Percentiles rank a stretch among this genome's conserved stretches.
Evolutionary conservation across 2,329 filamentous ascomycete species (phyloP).

Genomic region (Xylaria arbuscula): DNA sequence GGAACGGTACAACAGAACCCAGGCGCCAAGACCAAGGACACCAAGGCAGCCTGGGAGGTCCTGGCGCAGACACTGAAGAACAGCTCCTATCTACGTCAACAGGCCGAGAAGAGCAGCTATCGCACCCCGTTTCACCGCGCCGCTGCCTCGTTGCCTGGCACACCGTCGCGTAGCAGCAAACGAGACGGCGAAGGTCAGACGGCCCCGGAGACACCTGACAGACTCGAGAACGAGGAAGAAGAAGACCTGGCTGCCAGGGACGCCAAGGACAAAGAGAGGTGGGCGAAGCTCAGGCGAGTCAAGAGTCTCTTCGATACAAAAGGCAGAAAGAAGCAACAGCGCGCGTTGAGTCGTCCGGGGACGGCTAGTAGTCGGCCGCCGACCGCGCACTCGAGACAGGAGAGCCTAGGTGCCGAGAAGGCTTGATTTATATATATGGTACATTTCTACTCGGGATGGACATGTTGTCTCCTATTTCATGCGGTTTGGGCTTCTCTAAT

Average conservation of each 20-base stretch:
- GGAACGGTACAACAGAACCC: conserved; percentile 68
- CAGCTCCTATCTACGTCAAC: conserved; percentile 63
- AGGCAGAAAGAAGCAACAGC: conserved; percentile 63
- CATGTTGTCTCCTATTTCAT: background rate
- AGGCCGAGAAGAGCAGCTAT: conserved; percentile 47
- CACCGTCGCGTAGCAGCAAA: conserved; percentile 40
- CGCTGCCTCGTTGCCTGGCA: conserved; percentile 45
- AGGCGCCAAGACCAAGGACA: conserved; percentile 52
- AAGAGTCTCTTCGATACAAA: conserved; percentile 78
- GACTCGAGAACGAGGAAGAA: conserved; percentile 59
- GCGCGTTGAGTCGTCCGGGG: conserved; percentile 56
- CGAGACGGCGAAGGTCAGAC: conserved; percentile 40
- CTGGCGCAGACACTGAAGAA: conserved; percentile 67
- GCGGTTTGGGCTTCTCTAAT: background rate
- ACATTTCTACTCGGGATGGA: background rate
- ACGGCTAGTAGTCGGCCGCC: conserved; percentile 49
- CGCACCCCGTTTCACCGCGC: conserved; percentile 48
- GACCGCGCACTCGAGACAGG: conserved; percentile 44
- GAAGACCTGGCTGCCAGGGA: conserved; percentile 60
- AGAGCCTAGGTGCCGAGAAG: conserved; percentile 39
- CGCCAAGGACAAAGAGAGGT: conserved; percentile 76
- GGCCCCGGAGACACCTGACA: conserved; percentile 40
- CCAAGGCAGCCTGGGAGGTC: conserved; percentile 65
- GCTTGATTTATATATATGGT: conserved; percentile 13
- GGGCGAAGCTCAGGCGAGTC: conserved; percentile 76